phyloP scores from a whole-genome alignment of 2,329 filamentous ascomycete genomes.

The Fusarium phyllophilum region DNA sequence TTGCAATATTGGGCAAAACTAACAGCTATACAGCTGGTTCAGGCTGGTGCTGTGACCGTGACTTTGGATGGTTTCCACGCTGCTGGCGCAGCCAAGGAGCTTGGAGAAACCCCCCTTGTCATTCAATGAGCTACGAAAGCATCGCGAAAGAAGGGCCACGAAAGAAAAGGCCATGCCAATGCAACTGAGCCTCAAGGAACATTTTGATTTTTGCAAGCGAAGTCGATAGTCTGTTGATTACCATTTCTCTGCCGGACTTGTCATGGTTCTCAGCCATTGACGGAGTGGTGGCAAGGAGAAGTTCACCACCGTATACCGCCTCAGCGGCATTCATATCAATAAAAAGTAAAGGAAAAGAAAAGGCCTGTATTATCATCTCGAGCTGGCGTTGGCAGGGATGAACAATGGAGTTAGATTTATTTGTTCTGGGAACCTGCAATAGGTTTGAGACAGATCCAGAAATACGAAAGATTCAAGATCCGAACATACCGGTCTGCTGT shows the following conservation, averaged over 20 bases:
- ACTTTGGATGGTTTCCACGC: conserved; percentile 86
- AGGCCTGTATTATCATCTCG: conserved; percentile 36
- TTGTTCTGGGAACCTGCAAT: conserved; percentile 21
- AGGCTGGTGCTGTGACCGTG: conserved; percentile 91
- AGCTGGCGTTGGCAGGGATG: conserved; percentile 40
- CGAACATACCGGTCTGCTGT: conserved; percentile 12
- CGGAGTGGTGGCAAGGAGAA: neutral
- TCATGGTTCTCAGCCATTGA: neutral
- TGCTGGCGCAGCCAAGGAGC: conserved; percentile 47
- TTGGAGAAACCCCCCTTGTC: conserved; percentile 46
- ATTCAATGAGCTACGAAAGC: conserved; percentile 22
- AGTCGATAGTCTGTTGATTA: conserved; percentile 14
- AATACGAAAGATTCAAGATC: conserved; percentile 20
- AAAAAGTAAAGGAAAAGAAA: conserved; percentile 11
- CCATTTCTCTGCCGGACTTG: conserved; percentile 1
- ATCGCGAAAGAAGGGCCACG: neutral
- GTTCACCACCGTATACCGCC: neutral
- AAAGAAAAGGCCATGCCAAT: neutral
- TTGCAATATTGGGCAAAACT: conserved; percentile 21
- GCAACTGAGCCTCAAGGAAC: neutral
- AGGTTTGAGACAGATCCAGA: conserved; percentile 29
- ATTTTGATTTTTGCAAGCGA: conserved; percentile 36
- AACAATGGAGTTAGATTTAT: conserved; percentile 36
- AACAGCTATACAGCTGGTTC: conserved; percentile 73
- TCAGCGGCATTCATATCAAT: conserved; percentile 5